phyloP scores from a whole-genome alignment of 2,329 filamentous ascomycete genomes.

The Emergomyces pasteurianus region DNA sequence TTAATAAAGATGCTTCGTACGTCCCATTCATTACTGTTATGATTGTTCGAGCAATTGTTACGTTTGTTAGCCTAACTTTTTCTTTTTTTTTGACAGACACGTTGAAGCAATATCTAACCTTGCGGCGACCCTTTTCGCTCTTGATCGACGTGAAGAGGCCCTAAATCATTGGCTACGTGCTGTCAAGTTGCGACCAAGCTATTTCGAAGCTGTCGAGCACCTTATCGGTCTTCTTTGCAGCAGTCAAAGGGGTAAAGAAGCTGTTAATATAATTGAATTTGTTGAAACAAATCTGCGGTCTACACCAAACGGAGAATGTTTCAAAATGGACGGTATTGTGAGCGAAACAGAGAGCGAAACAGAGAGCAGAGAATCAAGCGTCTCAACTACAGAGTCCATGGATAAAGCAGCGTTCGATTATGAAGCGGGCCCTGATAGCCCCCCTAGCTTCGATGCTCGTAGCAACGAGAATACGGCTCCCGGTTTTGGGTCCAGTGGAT shows the following conservation, averaged over 20 bases:
- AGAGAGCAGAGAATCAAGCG: constrained; percentile 40
- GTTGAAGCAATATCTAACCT: constrained; percentile 91
- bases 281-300: constrained; percentile 63
- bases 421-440: constrained; percentile 32
- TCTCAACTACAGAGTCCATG: constrained; percentile 41
- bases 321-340: constrained; percentile 40
- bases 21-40: constrained; percentile 16
- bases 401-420: constrained; percentile 48
- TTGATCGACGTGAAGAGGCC: constrained; percentile 72
- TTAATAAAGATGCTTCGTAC: constrained; percentile 46
- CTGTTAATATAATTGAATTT: constrained; percentile 73
- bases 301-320: constrained; percentile 34
- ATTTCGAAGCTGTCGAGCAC: constrained; percentile 92
- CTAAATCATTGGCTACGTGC: constrained; percentile 75
- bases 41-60: constrained; percentile 9
- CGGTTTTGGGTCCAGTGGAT: constrained; percentile 68
- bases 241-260: constrained; percentile 69
- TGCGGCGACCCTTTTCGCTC: constrained; percentile 74
- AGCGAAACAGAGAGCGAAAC: constrained; percentile 51
- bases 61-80: constrained; percentile 14
- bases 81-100: constrained; percentile 42
- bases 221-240: constrained; percentile 76
- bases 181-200: constrained; percentile 71
- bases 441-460: constrained; percentile 15
- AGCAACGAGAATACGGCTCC: constrained; percentile 23